Conservation (phyloP, 1,284 basidiomycete species). For the Cryptococcus sp. region DNA sequence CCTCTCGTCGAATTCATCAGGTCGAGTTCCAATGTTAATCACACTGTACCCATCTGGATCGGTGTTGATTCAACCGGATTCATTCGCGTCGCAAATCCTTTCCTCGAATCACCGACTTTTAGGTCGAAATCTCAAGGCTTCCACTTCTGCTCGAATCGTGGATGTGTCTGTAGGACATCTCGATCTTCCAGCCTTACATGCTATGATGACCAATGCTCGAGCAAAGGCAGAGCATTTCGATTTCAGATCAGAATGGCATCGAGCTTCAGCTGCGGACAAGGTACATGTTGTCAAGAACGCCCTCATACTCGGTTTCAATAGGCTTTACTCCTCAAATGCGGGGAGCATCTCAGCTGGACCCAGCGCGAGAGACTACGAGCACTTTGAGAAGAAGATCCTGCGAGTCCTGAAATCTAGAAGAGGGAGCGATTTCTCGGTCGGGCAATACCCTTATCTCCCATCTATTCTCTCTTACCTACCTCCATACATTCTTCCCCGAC, state of each 20-base stretch:
- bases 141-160: constrained; percentile 22
- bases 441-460: constrained; percentile 30
- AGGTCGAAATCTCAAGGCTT: constrained; percentile 33
- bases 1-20: constrained; percentile 20
- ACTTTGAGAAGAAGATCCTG: constrained; percentile 32
- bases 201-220: constrained; percentile 28
- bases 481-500: constrained; percentile 16
- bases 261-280: constrained; percentile 18
- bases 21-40: constrained; percentile 28
- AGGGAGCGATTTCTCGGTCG: constrained; percentile 18
- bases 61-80: constrained; percentile 31
- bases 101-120: constrained; percentile 37
- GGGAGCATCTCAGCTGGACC: constrained; percentile 26
- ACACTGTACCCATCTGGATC: constrained; percentile 43
- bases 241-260: constrained; percentile 24
- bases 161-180: constrained; percentile 38
- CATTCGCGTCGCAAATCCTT: constrained; percentile 41
- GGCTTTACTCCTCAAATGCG: constrained; percentile 12
- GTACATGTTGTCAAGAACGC: constrained; percentile 30
- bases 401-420: constrained; percentile 22
- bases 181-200: constrained; percentile 31
- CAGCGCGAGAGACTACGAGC: constrained; percentile 26
- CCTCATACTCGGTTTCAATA: constrained; percentile 17
- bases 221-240: constrained; percentile 21
- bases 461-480: constrained; percentile 23